Evolutionary conservation across 1,284 basidiomycete genomes (phyloP).

Genomic region (Cerioporus squamosus): DNA sequence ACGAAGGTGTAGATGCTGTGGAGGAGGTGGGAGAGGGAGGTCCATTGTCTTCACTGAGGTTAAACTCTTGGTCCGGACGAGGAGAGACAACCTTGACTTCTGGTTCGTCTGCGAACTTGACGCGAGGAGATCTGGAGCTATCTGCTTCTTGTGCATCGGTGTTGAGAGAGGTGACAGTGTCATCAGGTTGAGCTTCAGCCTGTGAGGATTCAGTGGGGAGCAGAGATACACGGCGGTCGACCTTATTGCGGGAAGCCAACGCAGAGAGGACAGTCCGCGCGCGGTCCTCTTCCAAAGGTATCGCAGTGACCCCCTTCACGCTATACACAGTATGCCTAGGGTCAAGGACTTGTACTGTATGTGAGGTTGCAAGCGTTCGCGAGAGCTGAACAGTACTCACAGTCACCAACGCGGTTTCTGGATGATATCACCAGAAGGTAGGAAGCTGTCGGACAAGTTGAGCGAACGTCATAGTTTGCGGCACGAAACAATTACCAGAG

Average conservation of each 20-base stretch:
- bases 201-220: slow-evolving; percentile 30
- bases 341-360: slow-evolving; percentile 57
- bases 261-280: slow-evolving; percentile 56
- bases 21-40: slow-evolving; percentile 42
- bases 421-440: slow-evolving; percentile 73
- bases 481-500: slow-evolving; percentile 52
- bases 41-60: slow-evolving; percentile 20
- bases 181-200: slow-evolving; percentile 9
- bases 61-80: slow-evolving; percentile 27
- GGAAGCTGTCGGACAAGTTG: slow-evolving; percentile 51
- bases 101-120: slow-evolving; percentile 52
- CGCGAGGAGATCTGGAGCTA: slow-evolving; percentile 35
- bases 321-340: slow-evolving; percentile 60
- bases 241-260: slow-evolving; percentile 51
- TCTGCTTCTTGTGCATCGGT: slow-evolving; percentile 7
- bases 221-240: slow-evolving; percentile 50
- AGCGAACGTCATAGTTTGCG: slow-evolving; percentile 2
- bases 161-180: slow-evolving; percentile 17
- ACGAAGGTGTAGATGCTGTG: slow-evolving; percentile 41
- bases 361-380: neutral
- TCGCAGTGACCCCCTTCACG: slow-evolving; percentile 66
- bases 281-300: slow-evolving; percentile 66
- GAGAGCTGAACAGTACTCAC: slow-evolving; percentile 47
- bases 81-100: slow-evolving; percentile 49
- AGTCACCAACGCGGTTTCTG: slow-evolving; percentile 59